Evolutionary conservation across 2,329 filamentous ascomycete species (phyloP).

Genomic region (Penicillium sclerotiorum): DNA sequence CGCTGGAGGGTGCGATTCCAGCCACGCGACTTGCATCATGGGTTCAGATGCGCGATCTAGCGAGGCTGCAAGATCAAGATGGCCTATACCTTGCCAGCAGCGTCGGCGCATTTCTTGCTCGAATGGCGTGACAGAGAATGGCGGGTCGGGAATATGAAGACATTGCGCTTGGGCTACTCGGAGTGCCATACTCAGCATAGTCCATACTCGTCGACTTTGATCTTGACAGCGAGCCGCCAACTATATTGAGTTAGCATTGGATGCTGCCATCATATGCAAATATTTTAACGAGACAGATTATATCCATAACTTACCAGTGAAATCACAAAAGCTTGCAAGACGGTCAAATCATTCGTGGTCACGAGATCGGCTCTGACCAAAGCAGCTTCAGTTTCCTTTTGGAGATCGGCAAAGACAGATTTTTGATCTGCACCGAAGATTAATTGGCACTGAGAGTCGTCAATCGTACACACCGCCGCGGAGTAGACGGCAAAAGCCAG

Average conservation of each 20-base stretch:
- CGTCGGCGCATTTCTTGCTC: constrained; percentile 35
- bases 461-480: constrained; percentile 28
- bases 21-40: constrained; percentile 37
- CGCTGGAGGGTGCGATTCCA: constrained; percentile 27
- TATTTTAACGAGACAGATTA: no score
- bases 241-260: constrained; percentile 10
- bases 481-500: constrained; percentile 31
- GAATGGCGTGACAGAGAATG: constrained; percentile 32
- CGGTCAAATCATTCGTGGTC: constrained; percentile 35
- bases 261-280: neutral
- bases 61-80: constrained; percentile 33
- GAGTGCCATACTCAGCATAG: constrained; percentile 36
- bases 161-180: constrained; percentile 35
- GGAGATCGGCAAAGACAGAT: constrained; percentile 23
- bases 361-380: constrained; percentile 31
- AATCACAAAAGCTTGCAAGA: constrained; percentile 36
- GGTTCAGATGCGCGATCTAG: constrained; percentile 36
- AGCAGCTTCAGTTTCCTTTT: constrained; percentile 27
- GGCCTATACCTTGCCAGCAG: constrained; percentile 33
- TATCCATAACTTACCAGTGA: constrained; percentile 26
- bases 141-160: constrained; percentile 31
- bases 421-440: constrained; percentile 24
- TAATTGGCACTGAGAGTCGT: constrained; percentile 25
- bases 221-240: constrained; percentile 33
- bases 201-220: constrained; percentile 37